Base-by-base conservation (phyloP, 768 basidiomycete genomes). In the Omphalotus guepiniiformis region DNA sequence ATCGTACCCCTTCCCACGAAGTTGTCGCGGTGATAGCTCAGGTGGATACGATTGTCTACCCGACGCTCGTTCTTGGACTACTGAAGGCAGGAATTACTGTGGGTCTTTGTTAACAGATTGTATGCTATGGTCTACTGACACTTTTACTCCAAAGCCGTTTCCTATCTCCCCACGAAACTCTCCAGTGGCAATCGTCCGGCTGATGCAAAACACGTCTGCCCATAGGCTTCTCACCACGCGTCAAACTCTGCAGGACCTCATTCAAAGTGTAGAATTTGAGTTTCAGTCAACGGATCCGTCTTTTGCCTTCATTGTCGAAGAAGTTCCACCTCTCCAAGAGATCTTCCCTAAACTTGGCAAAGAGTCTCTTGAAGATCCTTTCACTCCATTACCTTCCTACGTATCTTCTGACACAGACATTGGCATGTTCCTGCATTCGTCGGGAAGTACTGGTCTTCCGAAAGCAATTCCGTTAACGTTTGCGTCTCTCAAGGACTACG, bases 111-210 rank as follows among this genome's bases (percentile, higher is more conserved):
- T 55, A 55, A 26, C 56, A 54, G 4, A 25, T 15, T 7, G 6
- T 13, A 2, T 39, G 19, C 36, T 19, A 4, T 28, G 30, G 5
- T 37, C 12, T 12, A 23, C 12, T 44, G 15, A 16, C 13, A 38
- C 21, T 37, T 13, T 46, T 48, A 34, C 6, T 27, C 3, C 21
- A n/a, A 40, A 66, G 67, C 66, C 67, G 1, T 67, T 69, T 42
- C 68, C 64, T 1, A 67, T 69, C 39, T 64, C 67, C 1, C 68
- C 66, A n/a, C 56, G 69, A 12, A 70, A 71, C 48, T 66, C 66
- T 5, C 39, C 63, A 0, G 47, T 64, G 2, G 70, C 68, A 5
- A 56, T 73, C 2, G 43, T 58, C 8, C 51, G 67, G 27, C 56
- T 72, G 43, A 50, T 72, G 29, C 51, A 50, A 35, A 57, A 60